Evolutionary conservation across 768 basidiomycete genomes (phyloP), one percentile per base, ranked within the genome.

Genomic region (Auriscalpium orientale): DNA sequence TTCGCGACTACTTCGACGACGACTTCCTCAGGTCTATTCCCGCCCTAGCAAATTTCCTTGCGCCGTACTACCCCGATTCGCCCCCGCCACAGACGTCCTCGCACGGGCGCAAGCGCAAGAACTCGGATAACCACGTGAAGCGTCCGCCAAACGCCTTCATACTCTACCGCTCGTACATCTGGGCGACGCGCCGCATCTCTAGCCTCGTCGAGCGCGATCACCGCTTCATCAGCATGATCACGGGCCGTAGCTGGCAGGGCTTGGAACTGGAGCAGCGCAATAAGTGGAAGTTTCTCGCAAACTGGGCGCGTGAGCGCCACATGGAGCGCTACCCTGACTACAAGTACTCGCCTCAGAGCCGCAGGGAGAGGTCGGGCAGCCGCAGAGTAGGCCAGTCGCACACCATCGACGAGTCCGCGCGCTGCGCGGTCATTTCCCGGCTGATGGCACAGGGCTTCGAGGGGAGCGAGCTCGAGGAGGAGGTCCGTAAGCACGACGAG

Each of bases 141-240:
- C 83, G 91, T 13, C 91, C 91, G 1, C 78, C 87, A 54, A 95
- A 94, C 65, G 85, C 90, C 10, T 95, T 92, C 76, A 90, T 92
- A 70, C 73, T 91, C 57, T 92, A 81, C 67, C 83, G 91, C 43
- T 89, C 84, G 18, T 79, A 79, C 64, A 78, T 86, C 46, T 79
- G 87, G 71, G 70, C 73, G 51, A 77, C 78, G 58, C 70, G 75
- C 3, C 71, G 76, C 38, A 67, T 76, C 18, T 44, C 45, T 15
- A 37, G 55, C 36, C 68, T 69, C 40, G 72, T 80, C 51, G 86
- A 87, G 70, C 77, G 73, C 57, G 82, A 86, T 50, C 89, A 92
- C 66, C 83, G 88, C 66, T 78, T 82, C 54, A 79, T 92, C 56
- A 86, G 84, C 56, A 78, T 89, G 51, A 86, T 83, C 2, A 89